phyloP scores from a whole-genome alignment of 345 rosid genomes.

The Stellera chamaejasme region DNA sequence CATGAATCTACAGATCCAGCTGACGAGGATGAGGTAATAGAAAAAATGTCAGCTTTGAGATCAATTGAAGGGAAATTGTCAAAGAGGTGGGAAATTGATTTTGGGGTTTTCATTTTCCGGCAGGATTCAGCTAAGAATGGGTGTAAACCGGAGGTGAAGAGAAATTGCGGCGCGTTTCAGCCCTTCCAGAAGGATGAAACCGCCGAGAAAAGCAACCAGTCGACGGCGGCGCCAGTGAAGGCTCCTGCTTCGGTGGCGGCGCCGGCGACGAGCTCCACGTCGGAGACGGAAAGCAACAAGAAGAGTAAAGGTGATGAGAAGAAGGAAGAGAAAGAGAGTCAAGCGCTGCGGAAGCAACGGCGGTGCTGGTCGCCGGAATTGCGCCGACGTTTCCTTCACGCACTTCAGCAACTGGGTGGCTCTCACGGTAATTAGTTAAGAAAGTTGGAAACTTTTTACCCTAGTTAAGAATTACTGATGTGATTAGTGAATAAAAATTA shows the following conservation, averaged over 20 bases:
- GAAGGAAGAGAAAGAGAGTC: constrained; percentile 36
- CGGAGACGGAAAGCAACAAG: constrained; percentile 17
- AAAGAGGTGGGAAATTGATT: background rate
- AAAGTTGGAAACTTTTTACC: too few species aligned
- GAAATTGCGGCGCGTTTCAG: constrained; percentile 68
- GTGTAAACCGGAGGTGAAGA: constrained; percentile 57
- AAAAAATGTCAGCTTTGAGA: background rate
- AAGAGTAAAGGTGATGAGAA: constrained; percentile 17
- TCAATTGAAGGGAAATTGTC: constrained; percentile 9
- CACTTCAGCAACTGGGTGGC: constrained; percentile 95
- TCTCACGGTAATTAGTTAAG: constrained; percentile 46
- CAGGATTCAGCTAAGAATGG: constrained; percentile 48
- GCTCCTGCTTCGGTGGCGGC: constrained; percentile 21
- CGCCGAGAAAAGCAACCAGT: constrained; percentile 21
- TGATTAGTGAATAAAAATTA: too few species aligned
- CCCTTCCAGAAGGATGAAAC: constrained; percentile 54
- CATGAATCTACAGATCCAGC: constrained; percentile 55
- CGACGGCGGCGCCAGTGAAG: constrained; percentile 15
- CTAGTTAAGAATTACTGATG: background rate
- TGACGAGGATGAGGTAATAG: constrained; percentile 29
- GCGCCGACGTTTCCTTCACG: constrained; percentile 70
- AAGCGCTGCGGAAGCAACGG: constrained; percentile 57
- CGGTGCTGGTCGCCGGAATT: constrained; percentile 97
- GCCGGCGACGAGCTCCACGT: constrained; percentile 40
- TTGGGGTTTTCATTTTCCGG: background rate